A percentile compares a stretch with the other conserved stretches of the same genome.
Conservation (phyloP, 2,329 filamentous ascomycete genomes). For the Cladosporium sp. region DNA sequence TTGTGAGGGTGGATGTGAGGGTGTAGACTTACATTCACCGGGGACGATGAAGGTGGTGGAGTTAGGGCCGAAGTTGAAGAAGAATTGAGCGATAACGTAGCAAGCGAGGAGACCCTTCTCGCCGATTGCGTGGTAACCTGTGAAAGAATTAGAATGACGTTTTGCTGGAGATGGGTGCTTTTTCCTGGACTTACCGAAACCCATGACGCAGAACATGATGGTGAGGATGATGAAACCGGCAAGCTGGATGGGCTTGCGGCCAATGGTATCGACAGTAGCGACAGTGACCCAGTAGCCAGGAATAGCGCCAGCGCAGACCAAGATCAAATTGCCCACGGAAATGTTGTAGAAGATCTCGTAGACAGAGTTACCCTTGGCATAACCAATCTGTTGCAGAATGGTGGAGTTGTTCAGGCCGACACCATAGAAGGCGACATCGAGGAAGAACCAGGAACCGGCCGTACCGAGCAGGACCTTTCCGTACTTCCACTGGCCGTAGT, state of each 20-base stretch:
- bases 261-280: conserved; percentile 66
- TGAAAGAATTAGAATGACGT: neutral
- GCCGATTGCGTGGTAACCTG: conserved; percentile 39
- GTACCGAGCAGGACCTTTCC: conserved; percentile 71
- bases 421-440: conserved; percentile 56
- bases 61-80: conserved; percentile 53
- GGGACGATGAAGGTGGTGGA: conserved; percentile 50
- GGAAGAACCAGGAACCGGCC: conserved; percentile 78
- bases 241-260: conserved; percentile 73
- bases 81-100: conserved; percentile 48
- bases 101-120: conserved; percentile 40
- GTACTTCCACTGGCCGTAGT: conserved; percentile 70
- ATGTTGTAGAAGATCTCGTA: conserved; percentile 70
- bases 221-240: conserved; percentile 48
- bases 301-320: conserved; percentile 73
- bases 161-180: neutral
- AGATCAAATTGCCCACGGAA: conserved; percentile 72
- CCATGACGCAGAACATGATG: conserved; percentile 47
- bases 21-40: conserved; percentile 32
- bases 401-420: conserved; percentile 72
- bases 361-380: conserved; percentile 61
- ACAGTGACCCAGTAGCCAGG: conserved; percentile 81
- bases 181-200: conserved; percentile 37
- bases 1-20: neutral
- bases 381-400: conserved; percentile 69